Evolutionary conservation across 331 rosid species (phyloP).

Genomic region (Saraca asoca): DNA sequence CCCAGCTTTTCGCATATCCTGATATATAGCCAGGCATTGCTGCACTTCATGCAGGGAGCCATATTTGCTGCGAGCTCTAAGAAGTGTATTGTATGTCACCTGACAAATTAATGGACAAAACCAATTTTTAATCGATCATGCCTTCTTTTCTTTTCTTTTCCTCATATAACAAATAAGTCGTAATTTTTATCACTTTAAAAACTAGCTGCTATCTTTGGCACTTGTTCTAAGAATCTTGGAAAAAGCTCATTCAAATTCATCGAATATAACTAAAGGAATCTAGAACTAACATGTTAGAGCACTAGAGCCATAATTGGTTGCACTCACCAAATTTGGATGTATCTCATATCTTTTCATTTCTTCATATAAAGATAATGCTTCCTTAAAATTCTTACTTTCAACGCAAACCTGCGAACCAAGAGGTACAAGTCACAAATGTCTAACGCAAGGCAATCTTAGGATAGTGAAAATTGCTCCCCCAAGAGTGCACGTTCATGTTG

Average conservation of each 20-base stretch:
- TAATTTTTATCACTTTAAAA: constrained; percentile 19
- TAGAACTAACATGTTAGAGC: constrained; percentile 26
- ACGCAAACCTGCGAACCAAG: constrained; percentile 73
- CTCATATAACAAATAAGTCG: constrained; percentile 19
- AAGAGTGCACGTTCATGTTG: not conserved
- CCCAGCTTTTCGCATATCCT: constrained; percentile 96
- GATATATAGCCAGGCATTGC: constrained; percentile 81
- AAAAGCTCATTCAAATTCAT: constrained; percentile 27
- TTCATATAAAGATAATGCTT: constrained; percentile 65
- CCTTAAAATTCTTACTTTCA: constrained; percentile 58
- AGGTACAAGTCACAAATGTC: constrained; percentile 29
- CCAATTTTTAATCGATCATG: constrained; percentile 27
- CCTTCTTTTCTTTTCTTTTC: constrained; percentile 28
- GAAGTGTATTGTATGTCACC: constrained; percentile 87
- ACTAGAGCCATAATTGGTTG: constrained; percentile 24
- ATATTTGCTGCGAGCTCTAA: constrained; percentile 73
- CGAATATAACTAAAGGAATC: constrained; percentile 14
- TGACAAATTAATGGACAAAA: constrained; percentile 41
- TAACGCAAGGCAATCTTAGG: constrained; percentile 26
- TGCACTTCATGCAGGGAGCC: constrained; percentile 80
- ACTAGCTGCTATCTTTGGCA: constrained; percentile 6
- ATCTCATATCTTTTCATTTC: constrained; percentile 79
- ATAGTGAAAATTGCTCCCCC: constrained; percentile 12
- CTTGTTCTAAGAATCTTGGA: constrained; percentile 18
- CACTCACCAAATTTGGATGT: constrained; percentile 78